phyloP scores from a whole-genome alignment of 2,329 filamentous ascomycete genomes.

The Colletotrichum echinochloae region DNA sequence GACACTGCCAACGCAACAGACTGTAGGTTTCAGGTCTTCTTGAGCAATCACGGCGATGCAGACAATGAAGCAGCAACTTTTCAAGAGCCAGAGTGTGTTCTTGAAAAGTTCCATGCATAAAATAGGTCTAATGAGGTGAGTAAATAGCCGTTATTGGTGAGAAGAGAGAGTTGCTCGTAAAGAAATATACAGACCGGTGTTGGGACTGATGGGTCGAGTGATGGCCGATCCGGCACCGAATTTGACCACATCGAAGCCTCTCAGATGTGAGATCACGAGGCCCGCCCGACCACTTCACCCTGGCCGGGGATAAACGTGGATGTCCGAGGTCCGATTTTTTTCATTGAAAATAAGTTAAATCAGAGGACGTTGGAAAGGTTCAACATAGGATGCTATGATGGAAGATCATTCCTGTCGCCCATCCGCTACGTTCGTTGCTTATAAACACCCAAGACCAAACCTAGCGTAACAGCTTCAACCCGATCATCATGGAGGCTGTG shows the following conservation, averaged over 20 bases:
- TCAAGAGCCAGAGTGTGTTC: too few relatives aligned
- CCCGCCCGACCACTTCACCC: neutral
- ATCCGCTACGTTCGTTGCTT: neutral
- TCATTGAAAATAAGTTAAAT: neutral
- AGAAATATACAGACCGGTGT: neutral
- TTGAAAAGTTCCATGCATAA: too few relatives aligned
- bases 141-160: too few relatives aligned
- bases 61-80: too few relatives aligned
- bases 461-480: slow-evolving; percentile 15
- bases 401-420: neutral
- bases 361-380: neutral
- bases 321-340: neutral
- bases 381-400: neutral
- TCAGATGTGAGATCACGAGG: neutral
- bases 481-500: slow-evolving; percentile 28
- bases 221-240: slow-evolving; percentile 13
- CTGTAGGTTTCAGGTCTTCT: too few relatives aligned
- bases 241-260: neutral
- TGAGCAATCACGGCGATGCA: too few relatives aligned
- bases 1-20: too few relatives aligned
- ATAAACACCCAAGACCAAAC: too few relatives aligned
- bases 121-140: too few relatives aligned
- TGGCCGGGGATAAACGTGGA: slow-evolving; percentile 4
- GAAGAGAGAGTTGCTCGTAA: neutral
- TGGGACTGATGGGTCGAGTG: neutral